A percentile compares a stretch with the other conserved stretches of the same genome.
phyloP scores from a whole-genome alignment of 1,139 yeast species.

The Scheffersomyces quercinus region DNA sequence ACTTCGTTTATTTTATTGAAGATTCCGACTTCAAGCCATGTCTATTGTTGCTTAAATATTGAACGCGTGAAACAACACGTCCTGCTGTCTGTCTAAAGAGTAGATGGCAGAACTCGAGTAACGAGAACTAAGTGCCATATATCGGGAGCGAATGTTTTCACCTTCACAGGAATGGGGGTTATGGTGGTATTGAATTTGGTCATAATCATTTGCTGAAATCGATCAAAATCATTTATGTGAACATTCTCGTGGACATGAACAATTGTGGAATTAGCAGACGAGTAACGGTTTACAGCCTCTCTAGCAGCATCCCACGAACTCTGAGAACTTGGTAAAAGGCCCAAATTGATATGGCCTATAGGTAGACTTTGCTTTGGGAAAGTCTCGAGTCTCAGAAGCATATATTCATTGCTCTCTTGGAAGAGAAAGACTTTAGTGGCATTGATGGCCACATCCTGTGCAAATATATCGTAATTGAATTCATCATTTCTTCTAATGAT shows the following conservation, averaged over 20 bases:
- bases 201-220: constrained; percentile 21
- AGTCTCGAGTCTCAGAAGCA: constrained; percentile 39
- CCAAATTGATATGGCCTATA: constrained; percentile 71
- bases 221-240: constrained; percentile 40
- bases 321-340: constrained; percentile 70
- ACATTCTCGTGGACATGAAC: constrained; percentile 82
- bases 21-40: no score
- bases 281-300: constrained; percentile 17
- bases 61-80: no score
- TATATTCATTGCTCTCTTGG: constrained; percentile 60
- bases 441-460: constrained; percentile 1
- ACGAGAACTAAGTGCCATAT: constrained; percentile 76
- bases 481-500: constrained; percentile 31
- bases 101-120: no score
- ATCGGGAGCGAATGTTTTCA: constrained; percentile 87
- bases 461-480: constrained; percentile 20
- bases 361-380: constrained; percentile 17
- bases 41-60: no score
- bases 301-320: constrained; percentile 59
- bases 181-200: constrained; percentile 10
- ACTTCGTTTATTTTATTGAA: no score
- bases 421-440: constrained; percentile 43
- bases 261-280: constrained; percentile 17
- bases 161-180: constrained; percentile 48
- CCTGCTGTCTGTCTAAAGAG: no score